Conservation (phyloP, 2,329 filamentous ascomycete species). For the Gliomastix tumulicola region DNA sequence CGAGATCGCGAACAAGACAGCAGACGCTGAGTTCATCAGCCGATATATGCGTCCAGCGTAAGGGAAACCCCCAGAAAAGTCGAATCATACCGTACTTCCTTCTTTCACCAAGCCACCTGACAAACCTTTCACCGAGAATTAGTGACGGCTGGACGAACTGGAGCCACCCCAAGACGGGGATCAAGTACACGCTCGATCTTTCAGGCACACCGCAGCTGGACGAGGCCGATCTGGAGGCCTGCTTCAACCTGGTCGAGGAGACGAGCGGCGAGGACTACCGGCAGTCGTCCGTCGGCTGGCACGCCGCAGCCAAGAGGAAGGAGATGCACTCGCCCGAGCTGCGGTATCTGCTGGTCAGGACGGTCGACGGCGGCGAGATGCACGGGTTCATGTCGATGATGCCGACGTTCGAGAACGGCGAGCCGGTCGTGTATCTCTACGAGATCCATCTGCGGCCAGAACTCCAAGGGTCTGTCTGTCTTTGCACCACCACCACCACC, state of each 20-base stretch:
- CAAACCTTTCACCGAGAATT: conserved; percentile 2
- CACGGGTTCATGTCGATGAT: conserved; percentile 60
- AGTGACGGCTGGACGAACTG: conserved; percentile 31
- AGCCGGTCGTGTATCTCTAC: conserved; percentile 69
- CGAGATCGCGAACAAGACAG: conserved; percentile 38
- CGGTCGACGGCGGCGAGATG: conserved; percentile 17
- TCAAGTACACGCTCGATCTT: conserved; percentile 37
- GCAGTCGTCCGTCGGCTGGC: conserved; percentile 56
- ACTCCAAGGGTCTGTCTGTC: conserved; percentile 45
- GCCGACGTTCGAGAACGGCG: conserved; percentile 61
- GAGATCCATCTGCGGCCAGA: conserved; percentile 62
- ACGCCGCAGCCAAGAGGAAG: conserved; percentile 47
- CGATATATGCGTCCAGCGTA: conserved; percentile 42
- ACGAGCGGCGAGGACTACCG: conserved; percentile 62
- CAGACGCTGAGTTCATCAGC: conserved; percentile 38
- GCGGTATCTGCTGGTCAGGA: conserved; percentile 58
- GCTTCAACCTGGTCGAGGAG: conserved; percentile 49
- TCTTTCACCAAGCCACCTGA: neutral
- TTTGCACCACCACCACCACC: conserved; percentile 1
- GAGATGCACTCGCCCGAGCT: conserved; percentile 66
- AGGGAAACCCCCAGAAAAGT: too few species aligned
- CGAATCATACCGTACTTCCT: neutral
- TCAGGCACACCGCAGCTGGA: conserved; percentile 27
- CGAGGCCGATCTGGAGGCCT: conserved; percentile 39
- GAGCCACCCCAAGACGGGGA: conserved; percentile 39